Evolutionary conservation across 352 stramenopile genomes (phyloP).

Genomic region (Phytophthora sp.): DNA sequence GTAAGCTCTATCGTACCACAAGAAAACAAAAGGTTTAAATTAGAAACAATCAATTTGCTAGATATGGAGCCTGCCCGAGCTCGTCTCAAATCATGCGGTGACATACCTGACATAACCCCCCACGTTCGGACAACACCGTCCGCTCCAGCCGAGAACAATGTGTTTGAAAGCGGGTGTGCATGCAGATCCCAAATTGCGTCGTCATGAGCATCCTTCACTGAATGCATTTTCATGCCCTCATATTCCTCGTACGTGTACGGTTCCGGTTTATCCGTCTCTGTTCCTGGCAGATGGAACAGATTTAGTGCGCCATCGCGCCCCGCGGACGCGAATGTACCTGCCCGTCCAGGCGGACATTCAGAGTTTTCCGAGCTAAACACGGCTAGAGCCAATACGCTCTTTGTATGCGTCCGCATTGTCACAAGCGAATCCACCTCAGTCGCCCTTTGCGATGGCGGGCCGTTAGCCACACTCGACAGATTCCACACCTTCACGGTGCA

Average conservation of each 20-base stretch:
- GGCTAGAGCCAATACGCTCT: constrained; percentile 78
- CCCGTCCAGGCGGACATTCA: constrained; percentile 50
- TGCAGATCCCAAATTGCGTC: constrained; percentile 86
- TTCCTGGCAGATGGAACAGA: constrained; percentile 62
- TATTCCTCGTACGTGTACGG: constrained; percentile 80
- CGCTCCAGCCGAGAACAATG: constrained; percentile 81
- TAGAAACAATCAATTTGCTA: constrained; percentile 8
- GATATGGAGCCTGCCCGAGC: too few species aligned
- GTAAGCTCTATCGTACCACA: constrained; percentile 59
- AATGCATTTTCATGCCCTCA: constrained; percentile 68
- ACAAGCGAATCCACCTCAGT: constrained; percentile 81
- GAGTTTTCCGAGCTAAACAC: constrained; percentile 83
- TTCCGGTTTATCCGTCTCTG: constrained; percentile 71
- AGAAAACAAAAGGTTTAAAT: constrained; percentile 1
- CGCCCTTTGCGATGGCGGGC: constrained; percentile 69
- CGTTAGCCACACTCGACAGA: constrained; percentile 59
- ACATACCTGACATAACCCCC: constrained; percentile 74
- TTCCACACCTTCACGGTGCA: constrained; percentile 89
- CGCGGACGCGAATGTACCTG: constrained; percentile 71
- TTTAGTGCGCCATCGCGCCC: constrained; percentile 80
- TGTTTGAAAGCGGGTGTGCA: constrained; percentile 81
- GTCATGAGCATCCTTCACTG: constrained; percentile 77
- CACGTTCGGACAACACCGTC: constrained; percentile 84
- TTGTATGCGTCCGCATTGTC: constrained; percentile 73
- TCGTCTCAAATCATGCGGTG: background rate